Evolutionary conservation across 495 filamentous ascomycete genomes (phyloP).

Genomic region (Lophiotrema nucula): DNA sequence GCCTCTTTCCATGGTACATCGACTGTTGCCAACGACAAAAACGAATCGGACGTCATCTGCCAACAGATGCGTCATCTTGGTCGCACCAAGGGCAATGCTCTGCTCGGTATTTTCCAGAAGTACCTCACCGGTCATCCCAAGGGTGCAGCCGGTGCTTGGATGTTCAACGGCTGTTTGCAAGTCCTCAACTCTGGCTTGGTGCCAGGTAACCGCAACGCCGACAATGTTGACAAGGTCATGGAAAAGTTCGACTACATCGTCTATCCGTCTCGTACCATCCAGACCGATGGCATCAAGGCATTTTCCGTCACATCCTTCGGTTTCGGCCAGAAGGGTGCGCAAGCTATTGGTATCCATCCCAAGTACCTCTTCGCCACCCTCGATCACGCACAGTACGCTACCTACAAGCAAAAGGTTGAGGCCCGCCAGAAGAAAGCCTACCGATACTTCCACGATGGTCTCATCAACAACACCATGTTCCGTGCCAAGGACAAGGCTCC

Average conservation of each 20-base stretch:
- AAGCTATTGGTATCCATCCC: slow-evolving; percentile 94
- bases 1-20: slow-evolving; percentile 99
- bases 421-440: slow-evolving; percentile 97
- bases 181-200: slow-evolving; percentile 90
- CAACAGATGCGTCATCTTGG: slow-evolving; percentile 95
- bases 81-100: slow-evolving; percentile 89
- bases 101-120: slow-evolving; percentile 98
- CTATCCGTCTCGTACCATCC: slow-evolving; percentile 90
- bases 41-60: slow-evolving; percentile 96
- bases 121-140: slow-evolving; percentile 98
- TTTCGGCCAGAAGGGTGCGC: slow-evolving; percentile 98
- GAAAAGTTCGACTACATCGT: slow-evolving; percentile 98
- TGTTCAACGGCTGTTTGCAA: slow-evolving; percentile 97
- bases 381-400: slow-evolving; percentile 74
- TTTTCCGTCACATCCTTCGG: slow-evolving; percentile 99
- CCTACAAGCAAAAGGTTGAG: slow-evolving; percentile 84
- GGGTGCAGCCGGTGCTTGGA: slow-evolving; percentile 98
- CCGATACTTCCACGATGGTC: slow-evolving; percentile 93
- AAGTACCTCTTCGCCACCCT: slow-evolving; percentile 95
- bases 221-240: slow-evolving; percentile 94
- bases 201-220: slow-evolving; percentile 95
- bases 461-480: slow-evolving; percentile 97
- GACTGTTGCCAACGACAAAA: slow-evolving; percentile 99
- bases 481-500: slow-evolving; percentile 88
- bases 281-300: slow-evolving; percentile 96